phyloP scores from a whole-genome alignment of 176 grass and related monocot species.

The Cymbopogon citratus region DNA sequence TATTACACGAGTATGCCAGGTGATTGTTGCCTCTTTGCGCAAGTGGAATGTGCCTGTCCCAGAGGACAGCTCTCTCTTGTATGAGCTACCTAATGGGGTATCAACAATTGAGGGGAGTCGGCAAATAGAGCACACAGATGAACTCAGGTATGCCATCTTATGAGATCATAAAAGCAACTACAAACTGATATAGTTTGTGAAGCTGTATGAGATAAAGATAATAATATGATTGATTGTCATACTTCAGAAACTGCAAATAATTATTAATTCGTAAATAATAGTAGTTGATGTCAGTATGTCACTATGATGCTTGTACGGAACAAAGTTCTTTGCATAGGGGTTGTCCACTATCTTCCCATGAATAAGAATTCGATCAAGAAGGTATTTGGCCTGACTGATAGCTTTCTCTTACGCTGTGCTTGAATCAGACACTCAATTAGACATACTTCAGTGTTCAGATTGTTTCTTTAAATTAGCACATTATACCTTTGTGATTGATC shows the following conservation, averaged over 20 bases:
- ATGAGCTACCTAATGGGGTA: conserved; percentile 59
- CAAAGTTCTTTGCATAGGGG: background rate
- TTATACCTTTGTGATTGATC: too few relatives aligned
- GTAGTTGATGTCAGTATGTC: background rate
- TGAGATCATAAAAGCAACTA: background rate
- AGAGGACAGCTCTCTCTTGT: conserved; percentile 51
- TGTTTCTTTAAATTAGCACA: too few relatives aligned
- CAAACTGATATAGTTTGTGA: background rate
- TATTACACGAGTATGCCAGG: conserved; percentile 67
- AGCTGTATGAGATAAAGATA: background rate
- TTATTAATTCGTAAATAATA: background rate
- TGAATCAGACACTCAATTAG: too few relatives aligned
- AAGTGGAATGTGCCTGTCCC: conserved; percentile 61
- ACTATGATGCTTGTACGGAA: background rate
- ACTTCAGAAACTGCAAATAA: background rate
- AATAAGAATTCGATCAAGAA: too few relatives aligned
- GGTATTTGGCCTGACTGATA: too few relatives aligned
- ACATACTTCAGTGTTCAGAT: too few relatives aligned
- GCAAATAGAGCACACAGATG: conserved; percentile 71
- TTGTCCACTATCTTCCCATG: too few relatives aligned
- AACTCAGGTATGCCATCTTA: conserved; percentile 42
- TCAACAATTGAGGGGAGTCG: conserved; percentile 86
- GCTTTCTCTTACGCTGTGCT: too few relatives aligned
- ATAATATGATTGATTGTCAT: background rate
- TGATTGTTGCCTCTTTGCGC: conserved; percentile 60